phyloP scores from a whole-genome alignment of 495 filamentous ascomycete species.

The Articulospora tetracladia region DNA sequence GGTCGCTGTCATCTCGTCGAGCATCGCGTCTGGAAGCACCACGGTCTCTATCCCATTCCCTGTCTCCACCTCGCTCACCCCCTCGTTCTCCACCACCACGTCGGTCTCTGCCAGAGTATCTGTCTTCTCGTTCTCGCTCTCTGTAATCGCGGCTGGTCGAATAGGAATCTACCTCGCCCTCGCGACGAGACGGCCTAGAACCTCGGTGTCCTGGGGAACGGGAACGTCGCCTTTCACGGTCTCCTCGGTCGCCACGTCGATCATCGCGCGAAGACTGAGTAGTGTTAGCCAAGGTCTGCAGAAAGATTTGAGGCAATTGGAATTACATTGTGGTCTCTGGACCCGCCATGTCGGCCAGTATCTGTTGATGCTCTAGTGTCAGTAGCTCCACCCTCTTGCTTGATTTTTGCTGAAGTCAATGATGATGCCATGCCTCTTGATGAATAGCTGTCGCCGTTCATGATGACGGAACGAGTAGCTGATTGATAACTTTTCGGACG shows the following conservation, averaged over 20 bases:
- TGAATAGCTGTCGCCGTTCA: constrained; percentile 88
- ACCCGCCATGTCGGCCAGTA: constrained; percentile 60
- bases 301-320: constrained; percentile 1
- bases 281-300: constrained; percentile 35
- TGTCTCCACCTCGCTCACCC: constrained; percentile 36
- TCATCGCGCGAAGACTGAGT: constrained; percentile 46
- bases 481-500: not conserved
- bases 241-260: constrained; percentile 37
- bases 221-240: constrained; percentile 61
- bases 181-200: constrained; percentile 49
- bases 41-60: constrained; percentile 71
- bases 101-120: constrained; percentile 66
- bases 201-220: constrained; percentile 67
- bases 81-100: constrained; percentile 55
- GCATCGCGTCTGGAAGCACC: constrained; percentile 50
- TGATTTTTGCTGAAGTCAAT: constrained; percentile 23
- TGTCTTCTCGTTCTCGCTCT: constrained; percentile 86
- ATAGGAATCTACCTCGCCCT: constrained; percentile 77
- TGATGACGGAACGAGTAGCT: constrained; percentile 40
- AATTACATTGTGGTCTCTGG: constrained; percentile 72
- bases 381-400: constrained; percentile 30
- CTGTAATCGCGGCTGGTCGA: constrained; percentile 86
- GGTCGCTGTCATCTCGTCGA: constrained; percentile 60
- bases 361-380: constrained; percentile 42
- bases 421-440: constrained; percentile 60